phyloP scores from a whole-genome alignment of 352 stramenopile genomes.

The Phytophthora meadii region DNA sequence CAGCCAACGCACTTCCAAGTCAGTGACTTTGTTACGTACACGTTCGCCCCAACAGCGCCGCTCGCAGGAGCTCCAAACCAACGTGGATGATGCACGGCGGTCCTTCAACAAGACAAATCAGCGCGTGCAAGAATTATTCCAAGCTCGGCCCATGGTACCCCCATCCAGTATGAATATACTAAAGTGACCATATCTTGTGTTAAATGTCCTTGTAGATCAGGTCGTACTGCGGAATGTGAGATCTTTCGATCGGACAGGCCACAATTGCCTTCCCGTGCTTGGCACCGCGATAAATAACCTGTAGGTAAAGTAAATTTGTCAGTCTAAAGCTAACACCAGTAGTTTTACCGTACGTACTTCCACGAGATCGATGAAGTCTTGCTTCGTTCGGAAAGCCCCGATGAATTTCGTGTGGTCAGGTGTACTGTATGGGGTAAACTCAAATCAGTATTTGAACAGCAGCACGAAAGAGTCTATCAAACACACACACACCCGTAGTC shows the following conservation, averaged over 20 bases:
- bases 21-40: conserved; percentile 1
- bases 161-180: conserved; percentile 39
- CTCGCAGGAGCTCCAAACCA: conserved; percentile 30
- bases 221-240: conserved; percentile 80
- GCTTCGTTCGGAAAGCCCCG: conserved; percentile 74
- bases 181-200: conserved; percentile 12
- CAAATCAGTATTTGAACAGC: not conserved
- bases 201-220: conserved; percentile 88
- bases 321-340: not conserved
- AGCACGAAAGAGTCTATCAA: not conserved
- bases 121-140: conserved; percentile 66
- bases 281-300: conserved; percentile 87
- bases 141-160: conserved; percentile 50
- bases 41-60: conserved; percentile 29
- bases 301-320: conserved; percentile 5
- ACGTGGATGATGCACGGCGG: conserved; percentile 39
- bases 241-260: conserved; percentile 78
- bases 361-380: conserved; percentile 89
- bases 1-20: conserved; percentile 25
- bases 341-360: conserved; percentile 50
- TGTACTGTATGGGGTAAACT: conserved; percentile 44
- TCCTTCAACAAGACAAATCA: conserved; percentile 66
- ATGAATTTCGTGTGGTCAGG: conserved; percentile 91
- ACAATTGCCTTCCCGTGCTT: conserved; percentile 85
- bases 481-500: conserved; percentile 78